phyloP scores from a whole-genome alignment of 805 yeast genomes.

The Myxozyma melibiosi region DNA sequence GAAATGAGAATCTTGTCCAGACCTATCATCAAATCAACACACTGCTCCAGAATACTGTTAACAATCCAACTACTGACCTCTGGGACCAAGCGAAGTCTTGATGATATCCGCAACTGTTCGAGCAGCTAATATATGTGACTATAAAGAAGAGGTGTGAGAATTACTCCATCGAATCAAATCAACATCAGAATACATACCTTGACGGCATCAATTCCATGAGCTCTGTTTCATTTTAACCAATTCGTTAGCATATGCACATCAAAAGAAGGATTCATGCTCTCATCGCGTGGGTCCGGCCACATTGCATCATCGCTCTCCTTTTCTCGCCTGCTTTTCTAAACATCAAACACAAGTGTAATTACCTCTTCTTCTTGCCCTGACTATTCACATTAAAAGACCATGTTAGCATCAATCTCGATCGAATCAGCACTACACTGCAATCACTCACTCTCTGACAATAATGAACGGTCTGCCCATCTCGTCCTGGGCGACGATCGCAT shows the following conservation, averaged over 20 bases:
- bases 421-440: background rate
- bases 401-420: constrained; percentile 4
- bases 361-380: constrained; percentile 47
- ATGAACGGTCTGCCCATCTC: constrained; percentile 99
- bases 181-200: constrained; percentile 38
- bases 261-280: too few relatives aligned
- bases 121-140: constrained; percentile 91
- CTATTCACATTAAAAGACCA: constrained; percentile 16
- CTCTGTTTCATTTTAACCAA: too few relatives aligned
- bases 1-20: constrained; percentile 91
- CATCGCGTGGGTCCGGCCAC: too few relatives aligned
- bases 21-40: constrained; percentile 43
- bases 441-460: constrained; percentile 82
- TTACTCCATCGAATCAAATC: background rate
- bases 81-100: constrained; percentile 92
- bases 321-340: too few relatives aligned
- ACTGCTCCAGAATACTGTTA: background rate
- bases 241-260: background rate
- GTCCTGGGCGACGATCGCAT: constrained; percentile 98
- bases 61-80: constrained; percentile 49
- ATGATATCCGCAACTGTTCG: constrained; percentile 91
- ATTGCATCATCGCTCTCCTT: too few relatives aligned
- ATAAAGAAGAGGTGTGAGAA: constrained; percentile 31
- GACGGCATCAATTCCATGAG: constrained; percentile 78
- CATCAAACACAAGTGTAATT: background rate